These are phyloP conservation scores for Myriangium duriaei DNA, from an alignment of 2,329 filamentous ascomycete genomes.

Conservation along the genomic window DNA sequence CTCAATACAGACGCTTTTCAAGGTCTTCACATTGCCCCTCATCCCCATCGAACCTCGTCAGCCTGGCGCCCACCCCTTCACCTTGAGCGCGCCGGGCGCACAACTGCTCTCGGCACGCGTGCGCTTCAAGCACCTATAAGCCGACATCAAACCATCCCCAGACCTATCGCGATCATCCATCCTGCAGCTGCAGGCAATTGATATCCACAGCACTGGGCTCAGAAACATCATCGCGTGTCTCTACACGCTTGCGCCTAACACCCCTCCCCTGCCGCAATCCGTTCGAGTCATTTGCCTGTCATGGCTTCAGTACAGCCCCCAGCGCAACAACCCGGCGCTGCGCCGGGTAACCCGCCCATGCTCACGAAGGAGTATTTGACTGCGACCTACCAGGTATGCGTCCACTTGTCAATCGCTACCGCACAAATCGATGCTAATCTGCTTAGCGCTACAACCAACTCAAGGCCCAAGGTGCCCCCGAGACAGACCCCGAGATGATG, in stretches of 20 bases:
- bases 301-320: conserved; percentile 10
- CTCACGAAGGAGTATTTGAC: conserved; percentile 1
- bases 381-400: conserved; percentile 4
- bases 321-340: conserved; percentile 4
- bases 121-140: not conserved
- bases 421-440: conserved; percentile 1
- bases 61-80: not conserved
- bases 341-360: conserved; percentile 1
- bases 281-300: not conserved
- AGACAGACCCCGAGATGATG: conserved; percentile 74
- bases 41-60: too few species aligned
- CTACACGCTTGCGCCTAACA: not conserved
- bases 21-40: too few species aligned
- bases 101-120: not conserved
- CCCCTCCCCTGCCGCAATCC: not conserved
- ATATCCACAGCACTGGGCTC: not conserved
- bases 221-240: not conserved
- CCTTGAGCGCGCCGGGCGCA: not conserved
- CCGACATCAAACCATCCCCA: not conserved
- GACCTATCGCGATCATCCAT: too few species aligned
- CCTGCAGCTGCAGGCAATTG: too few species aligned
- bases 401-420: conserved; percentile 4
- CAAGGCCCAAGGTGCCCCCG: conserved; percentile 70
- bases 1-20: not conserved
- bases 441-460: conserved; percentile 74